Evolutionary conservation across 163 green algal species (phyloP), one percentile per base, ranked within the genome.

Genomic region (Chlorella variabilis): DNA sequence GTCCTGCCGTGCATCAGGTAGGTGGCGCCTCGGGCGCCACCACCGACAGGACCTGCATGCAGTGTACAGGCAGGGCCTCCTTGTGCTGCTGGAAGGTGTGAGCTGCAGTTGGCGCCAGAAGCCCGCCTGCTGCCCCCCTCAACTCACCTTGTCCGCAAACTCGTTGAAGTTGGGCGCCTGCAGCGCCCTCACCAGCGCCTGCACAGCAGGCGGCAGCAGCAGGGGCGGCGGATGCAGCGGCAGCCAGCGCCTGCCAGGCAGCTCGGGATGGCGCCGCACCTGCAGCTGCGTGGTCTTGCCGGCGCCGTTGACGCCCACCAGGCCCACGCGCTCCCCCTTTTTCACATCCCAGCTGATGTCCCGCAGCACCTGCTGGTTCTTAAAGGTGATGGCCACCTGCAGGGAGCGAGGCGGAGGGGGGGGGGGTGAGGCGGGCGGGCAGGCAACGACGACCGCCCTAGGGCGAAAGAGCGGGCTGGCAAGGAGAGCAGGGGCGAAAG

Each of bases 221-320:
- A 51, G 9, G 42, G 42, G 42, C 13, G 8, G 9, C 9, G 42
- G 9, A 62, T n/a, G 18, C 18, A 9, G 18, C 25, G 18, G 54
- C 54, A 31, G 15, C 5, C 54, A 62, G 18, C 23, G 9, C 5
- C n/a, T n/a, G n/a, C n/a, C n/a, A n/a, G 45, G 11, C 59, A 39
- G 8, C 38, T 67, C 29, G 27, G n/a, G 59, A 38, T 67, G 27
- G 5, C 29, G n/a, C 2, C 59, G 27, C 38, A 80, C 81, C 76
- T 83, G 83, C 70, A 99, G 92, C 92, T 99, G 97, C 18, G 97
- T 99, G 3, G 97, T 99, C 89, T 99, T 99, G 45, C 97, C 96
- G 2, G 97, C 96, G 17, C 97, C 97, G 83, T 99, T 99, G 31
- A 99, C 90, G 58, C 97, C 97, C 21, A 99, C 97, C 29, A 99